Conservation (phyloP, 495 filamentous ascomycete genomes). For the Penicillium chermesinum region DNA sequence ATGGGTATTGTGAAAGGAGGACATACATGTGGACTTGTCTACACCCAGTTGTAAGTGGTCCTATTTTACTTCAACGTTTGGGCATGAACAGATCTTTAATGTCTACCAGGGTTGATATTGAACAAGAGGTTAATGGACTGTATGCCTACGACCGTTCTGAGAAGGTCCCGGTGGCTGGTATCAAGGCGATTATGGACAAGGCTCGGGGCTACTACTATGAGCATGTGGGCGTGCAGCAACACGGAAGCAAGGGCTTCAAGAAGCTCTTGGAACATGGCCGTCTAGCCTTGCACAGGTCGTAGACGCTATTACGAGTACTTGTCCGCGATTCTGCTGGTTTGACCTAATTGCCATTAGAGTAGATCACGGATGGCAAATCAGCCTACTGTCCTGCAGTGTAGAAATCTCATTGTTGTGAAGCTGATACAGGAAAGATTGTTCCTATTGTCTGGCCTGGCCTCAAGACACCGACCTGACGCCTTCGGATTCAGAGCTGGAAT, state of each 20-base stretch:
- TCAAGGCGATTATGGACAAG: slow-evolving; percentile 37
- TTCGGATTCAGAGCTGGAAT: neutral
- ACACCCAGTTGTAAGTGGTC: slow-evolving; percentile 34
- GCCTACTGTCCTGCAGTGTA: slow-evolving; percentile 2
- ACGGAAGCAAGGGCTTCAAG: slow-evolving; percentile 19
- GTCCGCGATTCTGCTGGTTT: too few species aligned
- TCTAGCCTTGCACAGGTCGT: slow-evolving; percentile 12
- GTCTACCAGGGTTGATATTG: slow-evolving; percentile 29
- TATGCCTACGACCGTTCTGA: slow-evolving; percentile 34
- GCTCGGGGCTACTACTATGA: slow-evolving; percentile 29
- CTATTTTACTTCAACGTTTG: neutral
- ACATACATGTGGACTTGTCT: slow-evolving; percentile 33
- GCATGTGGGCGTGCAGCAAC: slow-evolving; percentile 16
- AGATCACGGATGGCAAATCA: too few species aligned
- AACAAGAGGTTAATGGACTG: slow-evolving; percentile 38
- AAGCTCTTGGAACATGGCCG: slow-evolving; percentile 16
- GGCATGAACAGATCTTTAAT: slow-evolving; percentile 1
- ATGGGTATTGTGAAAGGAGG: slow-evolving; percentile 34
- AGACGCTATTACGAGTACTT: too few species aligned
- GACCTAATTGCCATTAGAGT: too few species aligned
- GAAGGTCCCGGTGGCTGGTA: slow-evolving; percentile 28
- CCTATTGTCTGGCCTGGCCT: neutral
- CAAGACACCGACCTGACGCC: neutral
- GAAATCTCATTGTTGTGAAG: neutral
- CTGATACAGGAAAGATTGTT: neutral